Evolutionary conservation across 768 basidiomycete genomes (phyloP).

Genomic region (Boletus fagicola): DNA sequence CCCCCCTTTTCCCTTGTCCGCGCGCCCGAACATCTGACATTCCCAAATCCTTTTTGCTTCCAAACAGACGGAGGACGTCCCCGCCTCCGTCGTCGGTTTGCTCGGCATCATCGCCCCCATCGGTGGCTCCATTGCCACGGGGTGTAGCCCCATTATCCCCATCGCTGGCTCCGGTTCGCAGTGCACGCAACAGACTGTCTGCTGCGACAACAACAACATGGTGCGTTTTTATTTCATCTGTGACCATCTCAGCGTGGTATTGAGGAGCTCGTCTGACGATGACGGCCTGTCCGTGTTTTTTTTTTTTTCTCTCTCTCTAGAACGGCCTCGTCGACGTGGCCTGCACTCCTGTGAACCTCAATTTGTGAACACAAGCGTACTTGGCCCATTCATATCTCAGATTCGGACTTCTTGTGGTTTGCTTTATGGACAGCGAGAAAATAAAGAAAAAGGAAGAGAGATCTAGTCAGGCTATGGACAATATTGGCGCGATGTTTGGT

Average conservation of each 20-base stretch:
- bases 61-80: neutral
- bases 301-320: no score
- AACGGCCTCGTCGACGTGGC: neutral
- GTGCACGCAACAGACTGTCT: slow-evolving; percentile 6
- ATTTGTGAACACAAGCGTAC: neutral
- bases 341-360: slow-evolving; percentile 11
- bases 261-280: neutral
- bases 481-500: neutral
- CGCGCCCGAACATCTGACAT: neutral
- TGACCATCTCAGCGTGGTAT: no score
- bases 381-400: neutral
- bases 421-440: neutral
- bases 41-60: neutral
- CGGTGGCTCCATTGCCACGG: neutral
- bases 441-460: neutral
- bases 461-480: neutral
- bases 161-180: neutral
- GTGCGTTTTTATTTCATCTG: neutral
- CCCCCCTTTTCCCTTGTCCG: no score
- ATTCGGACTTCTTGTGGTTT: slow-evolving; percentile 3
- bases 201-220: neutral
- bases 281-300: neutral
- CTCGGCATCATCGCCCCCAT: neutral
- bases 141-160: neutral
- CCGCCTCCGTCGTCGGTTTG: fast-evolving